Base-by-base conservation (phyloP, 805 yeast species). In the Candida andamanensis region DNA sequence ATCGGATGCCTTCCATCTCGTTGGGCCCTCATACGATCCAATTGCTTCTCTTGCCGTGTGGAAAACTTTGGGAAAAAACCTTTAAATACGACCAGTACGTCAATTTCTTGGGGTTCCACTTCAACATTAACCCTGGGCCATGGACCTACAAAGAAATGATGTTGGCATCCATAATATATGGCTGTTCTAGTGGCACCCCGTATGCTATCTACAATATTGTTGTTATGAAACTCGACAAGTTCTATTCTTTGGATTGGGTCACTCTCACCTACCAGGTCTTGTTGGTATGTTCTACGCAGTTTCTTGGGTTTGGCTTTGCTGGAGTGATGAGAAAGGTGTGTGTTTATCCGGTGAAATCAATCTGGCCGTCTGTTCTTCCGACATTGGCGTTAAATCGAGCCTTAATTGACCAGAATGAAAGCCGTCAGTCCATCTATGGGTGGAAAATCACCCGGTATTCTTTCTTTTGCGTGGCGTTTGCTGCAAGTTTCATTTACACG, bases 241-340 rank as follows among this genome's bases (percentile, higher is more conserved):
- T 65, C 37, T 65, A 65, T 40, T 67, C 66, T 3, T 48, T 63
- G 26, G 54, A 59, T 27, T 65, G 72, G 72, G 68, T 61, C 20
- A 41, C 56, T 11, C 66, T 72, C 51, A 72, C 76, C 1, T 80
- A 68, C 51, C 79, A 76, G 52, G 42, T 77, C 10, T 42, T 76
- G 21, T 58, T 79, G 20, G 56, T 72, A 1, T 41, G 77, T 4
- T 66, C 80, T 2, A 66, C 83, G 2, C 80, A 78, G 47, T 74
- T 73, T 39, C 55, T 80, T 42, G 87, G 86, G 15, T 73, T 76
- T 46, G 79, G 83, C 1, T 69, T 80, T 49, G 84, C 85, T 5
- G 80, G 82, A 30, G 46, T 79, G 14, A 66, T 78, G 66, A 67
- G 81, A 46, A 69, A 72, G 37, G 71, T 79, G 19, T 66, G 69